A percentile compares a stretch with the other conserved stretches of the same genome.
These are phyloP conservation scores for Termitomyces sp. DNA, from an alignment of 768 basidiomycete genomes.

Conservation along the genomic window DNA sequence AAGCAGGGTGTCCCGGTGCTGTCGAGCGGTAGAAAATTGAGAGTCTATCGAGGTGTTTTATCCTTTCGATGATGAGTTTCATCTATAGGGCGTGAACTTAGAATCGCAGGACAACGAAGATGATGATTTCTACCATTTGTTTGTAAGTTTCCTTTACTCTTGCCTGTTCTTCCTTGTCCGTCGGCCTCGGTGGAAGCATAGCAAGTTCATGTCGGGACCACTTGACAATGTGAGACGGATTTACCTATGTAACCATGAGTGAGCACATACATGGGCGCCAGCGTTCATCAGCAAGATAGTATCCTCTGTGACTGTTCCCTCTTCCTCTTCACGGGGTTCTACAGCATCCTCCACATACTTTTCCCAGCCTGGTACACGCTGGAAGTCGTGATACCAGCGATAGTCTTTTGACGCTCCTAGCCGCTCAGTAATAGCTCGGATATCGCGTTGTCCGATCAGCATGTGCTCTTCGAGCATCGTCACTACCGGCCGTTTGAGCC, in stretches of 20 bases:
- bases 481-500: slow-evolving; percentile 20
- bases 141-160: slow-evolving; percentile 21
- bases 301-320: slow-evolving; percentile 19
- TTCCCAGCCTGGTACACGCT: slow-evolving; percentile 22
- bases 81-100: slow-evolving; percentile 6
- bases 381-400: slow-evolving; percentile 21
- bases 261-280: slow-evolving; percentile 19
- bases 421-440: slow-evolving; percentile 19
- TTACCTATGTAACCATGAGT: not conserved
- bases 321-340: slow-evolving; percentile 16
- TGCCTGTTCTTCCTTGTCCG: slow-evolving; percentile 20
- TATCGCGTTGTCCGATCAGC: slow-evolving; percentile 20
- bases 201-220: slow-evolving; percentile 24
- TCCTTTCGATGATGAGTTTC: slow-evolving; percentile 16
- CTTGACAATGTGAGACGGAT: slow-evolving; percentile 6
- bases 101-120: not conserved
- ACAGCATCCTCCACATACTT: slow-evolving; percentile 18
- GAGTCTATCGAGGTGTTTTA: slow-evolving; percentile 15
- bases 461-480: slow-evolving; percentile 26
- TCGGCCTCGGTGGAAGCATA: slow-evolving; percentile 18
- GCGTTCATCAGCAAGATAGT: slow-evolving; percentile 24
- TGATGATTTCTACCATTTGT: slow-evolving; percentile 19
- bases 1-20: slow-evolving; percentile 19
- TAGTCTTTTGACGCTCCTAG: slow-evolving; percentile 18
- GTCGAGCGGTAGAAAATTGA: slow-evolving; percentile 23